Evolutionary conservation across 2,329 filamentous ascomycete genomes (phyloP).

Genomic region (Botryotinia globosa): DNA sequence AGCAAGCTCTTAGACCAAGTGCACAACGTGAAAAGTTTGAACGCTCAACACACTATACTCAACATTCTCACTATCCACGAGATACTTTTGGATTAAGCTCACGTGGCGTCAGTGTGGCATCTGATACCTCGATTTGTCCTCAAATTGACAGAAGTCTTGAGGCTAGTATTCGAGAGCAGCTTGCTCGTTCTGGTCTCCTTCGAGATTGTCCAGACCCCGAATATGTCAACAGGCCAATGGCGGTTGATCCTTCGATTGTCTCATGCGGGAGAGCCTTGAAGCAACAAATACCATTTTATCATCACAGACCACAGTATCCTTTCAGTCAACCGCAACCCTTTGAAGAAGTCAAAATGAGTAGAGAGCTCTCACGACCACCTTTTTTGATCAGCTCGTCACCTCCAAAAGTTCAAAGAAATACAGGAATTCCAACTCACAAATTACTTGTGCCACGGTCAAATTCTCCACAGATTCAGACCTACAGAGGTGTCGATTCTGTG

Average conservation of each 20-base stretch:
- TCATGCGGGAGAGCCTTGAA: constrained; percentile 23
- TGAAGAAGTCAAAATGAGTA: not conserved
- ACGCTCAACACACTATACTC: not conserved
- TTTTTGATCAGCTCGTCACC: not conserved
- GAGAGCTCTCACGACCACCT: not conserved
- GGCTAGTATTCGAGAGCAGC: constrained; percentile 14
- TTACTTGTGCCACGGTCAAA: not conserved
- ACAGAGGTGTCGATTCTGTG: constrained; percentile 16
- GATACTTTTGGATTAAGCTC: not conserved
- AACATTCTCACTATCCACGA: not conserved
- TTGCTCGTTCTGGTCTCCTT: constrained; percentile 17
- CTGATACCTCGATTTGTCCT: constrained; percentile 3
- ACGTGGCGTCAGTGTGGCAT: not conserved
- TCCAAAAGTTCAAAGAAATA: not conserved
- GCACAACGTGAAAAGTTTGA: not conserved
- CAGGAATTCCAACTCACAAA: constrained; percentile 2
- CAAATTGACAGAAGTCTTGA: constrained; percentile 13
- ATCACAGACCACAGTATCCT: constrained; percentile 10
- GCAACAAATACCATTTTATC: not conserved
- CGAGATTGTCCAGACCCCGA: constrained; percentile 19
- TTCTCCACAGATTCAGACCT: not conserved
- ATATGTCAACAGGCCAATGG: constrained; percentile 13
- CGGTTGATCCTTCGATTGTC: constrained; percentile 30
- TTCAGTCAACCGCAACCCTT: not conserved
- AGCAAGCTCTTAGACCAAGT: constrained; percentile 7